Conservation (phyloP, 352 stramenopile species). For the Phytophthora hibernalis region DNA sequence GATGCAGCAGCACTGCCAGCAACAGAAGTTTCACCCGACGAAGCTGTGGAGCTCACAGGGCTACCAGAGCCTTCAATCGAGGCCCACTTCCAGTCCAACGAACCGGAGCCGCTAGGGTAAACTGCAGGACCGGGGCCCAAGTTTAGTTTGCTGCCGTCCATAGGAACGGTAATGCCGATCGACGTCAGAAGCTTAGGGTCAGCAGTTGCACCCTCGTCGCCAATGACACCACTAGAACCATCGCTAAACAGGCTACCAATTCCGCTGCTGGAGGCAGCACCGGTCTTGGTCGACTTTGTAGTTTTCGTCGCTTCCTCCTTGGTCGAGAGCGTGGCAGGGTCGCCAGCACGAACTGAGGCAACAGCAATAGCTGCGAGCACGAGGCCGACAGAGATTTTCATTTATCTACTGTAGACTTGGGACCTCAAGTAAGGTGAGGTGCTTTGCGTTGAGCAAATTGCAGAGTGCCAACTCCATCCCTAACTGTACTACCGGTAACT, state of each 20-base stretch:
- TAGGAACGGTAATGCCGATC: slow-evolving; percentile 24
- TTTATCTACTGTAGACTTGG: slow-evolving; percentile 6
- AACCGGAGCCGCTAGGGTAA: slow-evolving; percentile 21
- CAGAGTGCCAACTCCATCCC: slow-evolving; percentile 11
- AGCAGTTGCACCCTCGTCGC: slow-evolving; percentile 5
- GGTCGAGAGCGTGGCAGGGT: slow-evolving; percentile 24
- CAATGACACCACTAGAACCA: not conserved
- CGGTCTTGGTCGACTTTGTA: slow-evolving; percentile 12
- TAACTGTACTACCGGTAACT: not conserved
- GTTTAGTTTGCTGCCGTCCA: slow-evolving; percentile 10
- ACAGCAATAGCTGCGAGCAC: slow-evolving; percentile 24
- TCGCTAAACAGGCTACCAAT: slow-evolving; percentile 7
- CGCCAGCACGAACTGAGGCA: slow-evolving; percentile 10
- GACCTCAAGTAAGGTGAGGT: slow-evolving; percentile 14
- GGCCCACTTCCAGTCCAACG: slow-evolving; percentile 24
- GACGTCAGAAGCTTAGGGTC: slow-evolving; percentile 16
- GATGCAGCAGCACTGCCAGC: slow-evolving; percentile 1
- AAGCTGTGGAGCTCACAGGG: not conserved
- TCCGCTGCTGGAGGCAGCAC: slow-evolving; percentile 1
- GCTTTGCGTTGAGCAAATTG: slow-evolving; percentile 24
- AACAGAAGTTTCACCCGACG: slow-evolving; percentile 8
- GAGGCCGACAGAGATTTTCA: slow-evolving; percentile 29
- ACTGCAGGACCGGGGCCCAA: slow-evolving; percentile 26
- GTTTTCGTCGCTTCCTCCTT: slow-evolving; percentile 32
- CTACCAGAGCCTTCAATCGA: slow-evolving; percentile 12